Base-by-base conservation (phyloP, 2,329 filamentous ascomycete genomes). In the Tothia fuscella region DNA sequence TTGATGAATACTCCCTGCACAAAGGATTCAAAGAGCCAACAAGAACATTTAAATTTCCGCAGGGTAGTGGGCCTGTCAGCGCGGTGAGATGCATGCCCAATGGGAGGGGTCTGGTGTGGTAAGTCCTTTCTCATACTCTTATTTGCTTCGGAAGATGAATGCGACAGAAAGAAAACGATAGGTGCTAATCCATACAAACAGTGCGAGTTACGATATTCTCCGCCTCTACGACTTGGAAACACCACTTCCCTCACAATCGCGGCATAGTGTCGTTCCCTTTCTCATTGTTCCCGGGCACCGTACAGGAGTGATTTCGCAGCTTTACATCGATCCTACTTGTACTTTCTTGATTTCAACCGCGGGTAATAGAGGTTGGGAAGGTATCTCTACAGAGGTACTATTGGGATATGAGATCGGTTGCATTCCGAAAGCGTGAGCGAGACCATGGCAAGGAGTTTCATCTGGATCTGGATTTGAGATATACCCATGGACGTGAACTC, bases 351-450 rank as follows among this genome's bases (percentile, higher is more conserved):
- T 98, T 25, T 89, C 84, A 2, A 84, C 86, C 0, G 88, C 85
- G 4, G 91, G 91, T 0, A 96, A 91, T 47, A 68, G 91, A 47
- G 91, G 91, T 1, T 98, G 91, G 91, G 91, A 96, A 59, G 91
- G 91, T 1, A 78, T 74, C 16, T 80, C 74, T 26, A 96, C 91
- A 0, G 91, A 98, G 64, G 86, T 91, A 1, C 60, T 98, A 46
- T 76, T 98, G 42, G 91, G 91, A 13, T 98, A 98, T 60, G 91
- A 98, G 64, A 94, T 98, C 50, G 67, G 65, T 3, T 37, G 35
- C n/a, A 37, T 37, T 22, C 33, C 19, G 33, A 22, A 17, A 28
- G n/a, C n/a, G n/a, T n/a, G n/a, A n/a, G n/a, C n/a, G n/a, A n/a
- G n/a, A n/a, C n/a, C n/a, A n/a, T n/a, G n/a, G n/a, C n/a, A n/a